A percentile compares a stretch with the other conserved stretches of the same genome.
phyloP scores from a whole-genome alignment of 2,329 filamentous ascomycete genomes.

The Sphaerulina musiva region DNA sequence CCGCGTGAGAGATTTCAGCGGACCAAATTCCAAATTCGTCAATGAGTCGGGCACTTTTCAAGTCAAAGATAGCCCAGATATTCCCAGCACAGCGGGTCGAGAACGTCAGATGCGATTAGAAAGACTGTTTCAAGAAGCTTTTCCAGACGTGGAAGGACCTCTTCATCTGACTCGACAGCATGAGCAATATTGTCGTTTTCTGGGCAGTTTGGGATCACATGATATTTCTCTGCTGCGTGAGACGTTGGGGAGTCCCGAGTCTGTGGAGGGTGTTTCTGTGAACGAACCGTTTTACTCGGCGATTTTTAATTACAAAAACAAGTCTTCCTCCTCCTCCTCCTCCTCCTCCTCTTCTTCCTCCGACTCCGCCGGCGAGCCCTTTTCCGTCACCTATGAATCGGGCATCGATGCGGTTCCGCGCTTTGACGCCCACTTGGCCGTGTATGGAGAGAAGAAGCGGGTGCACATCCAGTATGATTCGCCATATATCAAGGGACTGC shows the following conservation, averaged over 20 bases:
- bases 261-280: conserved; percentile 41
- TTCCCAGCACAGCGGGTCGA: conserved; percentile 24
- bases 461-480: conserved; percentile 52
- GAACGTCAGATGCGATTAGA: conserved; percentile 21
- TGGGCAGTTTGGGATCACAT: conserved; percentile 48
- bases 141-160: conserved; percentile 26
- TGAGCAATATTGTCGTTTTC: conserved; percentile 37
- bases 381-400: conserved; percentile 52
- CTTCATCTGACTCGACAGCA: conserved; percentile 24
- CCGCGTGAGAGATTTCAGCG: conserved; percentile 49
- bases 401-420: conserved; percentile 49
- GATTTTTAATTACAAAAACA: conserved; percentile 41
- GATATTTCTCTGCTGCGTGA: conserved; percentile 52
- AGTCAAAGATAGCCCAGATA: conserved; percentile 40
- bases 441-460: conserved; percentile 50
- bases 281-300: conserved; percentile 35
- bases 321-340: conserved; percentile 1
- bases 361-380: conserved; percentile 28
- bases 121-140: conserved; percentile 32
- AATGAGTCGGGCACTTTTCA: conserved; percentile 46
- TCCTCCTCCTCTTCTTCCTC: no score
- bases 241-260: conserved; percentile 45
- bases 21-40: conserved; percentile 48
- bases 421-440: conserved; percentile 49
- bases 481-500: conserved; percentile 52